Conservation (phyloP, 441 rosid species). For the Populus tomentosa region DNA sequence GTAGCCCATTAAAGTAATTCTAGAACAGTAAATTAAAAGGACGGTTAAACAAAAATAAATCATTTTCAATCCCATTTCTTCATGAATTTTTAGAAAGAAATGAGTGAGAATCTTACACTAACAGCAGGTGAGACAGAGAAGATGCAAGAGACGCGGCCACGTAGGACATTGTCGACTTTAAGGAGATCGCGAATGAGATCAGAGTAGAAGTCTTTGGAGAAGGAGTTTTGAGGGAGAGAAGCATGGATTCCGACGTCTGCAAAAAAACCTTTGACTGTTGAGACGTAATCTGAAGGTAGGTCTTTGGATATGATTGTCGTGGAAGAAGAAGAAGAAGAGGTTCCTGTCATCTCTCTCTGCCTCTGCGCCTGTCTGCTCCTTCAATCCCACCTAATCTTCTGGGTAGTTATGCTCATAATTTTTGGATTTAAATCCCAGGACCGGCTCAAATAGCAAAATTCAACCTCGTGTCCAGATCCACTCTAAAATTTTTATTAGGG, state of each 20-base stretch:
- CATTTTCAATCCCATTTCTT: background rate
- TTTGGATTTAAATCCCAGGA: no score
- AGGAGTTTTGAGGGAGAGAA: slow-evolving; percentile 25
- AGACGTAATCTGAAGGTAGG: background rate
- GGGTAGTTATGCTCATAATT: background rate
- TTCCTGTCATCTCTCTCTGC: slow-evolving; percentile 3
- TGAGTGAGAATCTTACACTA: slow-evolving; percentile 29
- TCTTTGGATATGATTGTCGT: background rate
- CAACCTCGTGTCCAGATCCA: no score
- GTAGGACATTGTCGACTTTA: slow-evolving; percentile 35
- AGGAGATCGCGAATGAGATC: slow-evolving; percentile 39
- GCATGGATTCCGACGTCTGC: slow-evolving; percentile 21
- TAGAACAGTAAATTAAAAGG: slow-evolving; percentile 16
- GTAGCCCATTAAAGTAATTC: slow-evolving; percentile 56
- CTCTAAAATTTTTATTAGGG: no score
- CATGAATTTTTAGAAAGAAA: background rate
- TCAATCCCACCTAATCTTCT: background rate
- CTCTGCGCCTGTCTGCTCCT: background rate
- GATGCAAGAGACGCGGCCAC: slow-evolving; percentile 56
- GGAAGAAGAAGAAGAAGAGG: background rate
- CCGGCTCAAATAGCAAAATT: no score
- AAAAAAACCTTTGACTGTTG: slow-evolving; percentile 31
- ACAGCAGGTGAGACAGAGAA: slow-evolving; percentile 54
- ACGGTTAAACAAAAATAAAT: background rate
- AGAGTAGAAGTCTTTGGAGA: slow-evolving; percentile 45